Conservation (phyloP, 257 asterid species). For the Voacanga thouarsii region DNA sequence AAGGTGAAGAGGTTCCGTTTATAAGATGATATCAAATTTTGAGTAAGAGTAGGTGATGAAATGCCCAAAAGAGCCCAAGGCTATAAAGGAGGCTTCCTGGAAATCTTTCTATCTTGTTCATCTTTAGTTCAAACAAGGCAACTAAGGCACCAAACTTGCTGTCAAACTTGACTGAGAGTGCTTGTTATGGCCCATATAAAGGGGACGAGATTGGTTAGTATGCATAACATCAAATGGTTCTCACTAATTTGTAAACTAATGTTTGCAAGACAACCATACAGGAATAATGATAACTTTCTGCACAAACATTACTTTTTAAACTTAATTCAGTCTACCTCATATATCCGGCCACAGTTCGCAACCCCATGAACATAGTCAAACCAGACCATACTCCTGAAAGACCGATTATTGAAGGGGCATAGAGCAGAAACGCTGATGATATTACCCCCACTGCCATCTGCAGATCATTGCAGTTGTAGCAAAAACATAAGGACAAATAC, state of each 20-base stretch:
- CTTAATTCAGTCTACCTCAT: conserved; percentile 25
- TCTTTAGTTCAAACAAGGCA: too few relatives aligned
- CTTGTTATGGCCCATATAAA: too few relatives aligned
- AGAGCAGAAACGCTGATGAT: conserved; percentile 35
- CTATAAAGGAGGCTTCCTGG: not conserved
- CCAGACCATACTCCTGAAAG: conserved; percentile 47
- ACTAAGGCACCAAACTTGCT: too few relatives aligned
- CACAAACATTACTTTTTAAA: not conserved
- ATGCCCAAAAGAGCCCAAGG: not conserved
- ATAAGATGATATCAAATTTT: not conserved
- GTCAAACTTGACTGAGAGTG: too few relatives aligned
- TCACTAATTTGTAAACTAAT: not conserved
- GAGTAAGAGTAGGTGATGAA: not conserved
- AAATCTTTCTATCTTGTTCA: too few relatives aligned
- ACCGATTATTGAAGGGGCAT: conserved; percentile 38
- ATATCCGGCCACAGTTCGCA: conserved; percentile 37
- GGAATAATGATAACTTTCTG: not conserved
- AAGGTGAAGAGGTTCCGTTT: not conserved
- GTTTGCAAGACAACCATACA: not conserved
- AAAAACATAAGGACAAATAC: not conserved
- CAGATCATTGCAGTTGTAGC: not conserved
- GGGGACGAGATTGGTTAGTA: too few relatives aligned
- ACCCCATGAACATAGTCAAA: conserved; percentile 42
- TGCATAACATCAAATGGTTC: too few relatives aligned
- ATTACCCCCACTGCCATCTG: conserved; percentile 36